Evolutionary conservation across 2,329 filamentous ascomycete genomes (phyloP).

Genomic region (Aotearoamyces nothofagi): DNA sequence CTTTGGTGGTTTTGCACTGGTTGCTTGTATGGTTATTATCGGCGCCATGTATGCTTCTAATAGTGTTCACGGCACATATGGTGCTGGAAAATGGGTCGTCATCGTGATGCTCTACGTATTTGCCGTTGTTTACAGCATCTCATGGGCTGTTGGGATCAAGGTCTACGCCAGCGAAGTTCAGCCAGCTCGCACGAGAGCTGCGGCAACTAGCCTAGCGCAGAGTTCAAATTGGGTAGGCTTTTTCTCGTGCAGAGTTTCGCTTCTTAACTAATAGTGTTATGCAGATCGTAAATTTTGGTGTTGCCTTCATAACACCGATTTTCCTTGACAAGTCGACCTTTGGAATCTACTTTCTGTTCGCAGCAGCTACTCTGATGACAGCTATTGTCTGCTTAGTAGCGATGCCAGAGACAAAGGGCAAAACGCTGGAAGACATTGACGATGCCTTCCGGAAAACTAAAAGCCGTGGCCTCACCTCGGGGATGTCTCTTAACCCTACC

Average conservation of each 20-base stretch:
- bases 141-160: conserved; percentile 39
- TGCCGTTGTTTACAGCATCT: conserved; percentile 27
- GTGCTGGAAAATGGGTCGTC: conserved; percentile 31
- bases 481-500: too few relatives aligned
- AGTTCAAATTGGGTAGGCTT: conserved; percentile 27
- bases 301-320: conserved; percentile 20
- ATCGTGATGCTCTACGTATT: conserved; percentile 34
- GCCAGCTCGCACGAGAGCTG: conserved; percentile 35
- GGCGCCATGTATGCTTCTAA: conserved; percentile 34
- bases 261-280: too few relatives aligned
- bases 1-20: conserved; percentile 33
- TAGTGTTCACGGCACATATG: conserved; percentile 23
- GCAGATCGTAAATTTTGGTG: conserved; percentile 14
- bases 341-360: conserved; percentile 17
- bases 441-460: too few relatives aligned
- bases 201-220: conserved; percentile 34
- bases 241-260: too few relatives aligned
- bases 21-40: conserved; percentile 35
- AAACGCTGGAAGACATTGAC: conserved; percentile 11
- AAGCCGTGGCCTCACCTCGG: too few relatives aligned
- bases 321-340: conserved; percentile 12
- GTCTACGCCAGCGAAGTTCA: conserved; percentile 45
- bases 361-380: conserved; percentile 12
- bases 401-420: conserved; percentile 14
- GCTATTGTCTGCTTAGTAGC: conserved; percentile 9